Percentiles rank a stretch among this genome's conserved stretches.
These are phyloP conservation scores for Silene coronaria DNA, from an alignment of 179 eudicot species.

Conservation along the genomic window DNA sequence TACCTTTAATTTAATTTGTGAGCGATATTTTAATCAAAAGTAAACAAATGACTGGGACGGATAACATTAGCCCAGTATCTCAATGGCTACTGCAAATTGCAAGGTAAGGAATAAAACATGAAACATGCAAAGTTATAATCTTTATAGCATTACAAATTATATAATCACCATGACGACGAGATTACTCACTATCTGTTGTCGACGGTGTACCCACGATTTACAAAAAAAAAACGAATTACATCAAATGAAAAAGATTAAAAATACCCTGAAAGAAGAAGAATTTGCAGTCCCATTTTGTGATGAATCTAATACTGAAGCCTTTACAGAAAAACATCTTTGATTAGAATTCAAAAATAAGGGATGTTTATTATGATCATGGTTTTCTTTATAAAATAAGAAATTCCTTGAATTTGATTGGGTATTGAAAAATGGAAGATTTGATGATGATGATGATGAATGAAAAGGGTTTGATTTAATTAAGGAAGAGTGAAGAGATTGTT, in stretches of 20 bases:
- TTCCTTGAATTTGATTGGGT: conserved; percentile 14
- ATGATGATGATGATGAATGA: conserved; percentile 19
- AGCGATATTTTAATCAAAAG: background rate
- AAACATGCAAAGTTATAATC: too few species aligned
- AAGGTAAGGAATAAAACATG: too few species aligned
- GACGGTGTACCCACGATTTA: too few species aligned
- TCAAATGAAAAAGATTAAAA: background rate
- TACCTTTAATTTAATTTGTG: background rate
- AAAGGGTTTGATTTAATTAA: conserved; percentile 6
- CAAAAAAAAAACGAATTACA: too few species aligned
- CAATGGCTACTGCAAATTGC: too few species aligned
- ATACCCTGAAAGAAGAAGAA: conserved; percentile 33
- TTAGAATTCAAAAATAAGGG: background rate
- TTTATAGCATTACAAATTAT: background rate
- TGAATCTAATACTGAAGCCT: conserved; percentile 25
- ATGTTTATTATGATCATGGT: background rate
- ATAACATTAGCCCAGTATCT: too few species aligned
- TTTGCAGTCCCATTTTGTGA: conserved; percentile 19
- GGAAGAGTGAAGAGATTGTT: background rate
- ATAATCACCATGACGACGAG: too few species aligned
- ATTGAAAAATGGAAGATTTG: background rate
- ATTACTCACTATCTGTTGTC: too few species aligned
- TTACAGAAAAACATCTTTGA: conserved; percentile 19
- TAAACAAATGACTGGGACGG: background rate
- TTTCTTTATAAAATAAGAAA: conserved; percentile 14